A percentile compares a stretch with the other conserved stretches of the same genome.
Conservation (phyloP, 2,329 filamentous ascomycete species). For the Dryadomyces sulphureus region DNA sequence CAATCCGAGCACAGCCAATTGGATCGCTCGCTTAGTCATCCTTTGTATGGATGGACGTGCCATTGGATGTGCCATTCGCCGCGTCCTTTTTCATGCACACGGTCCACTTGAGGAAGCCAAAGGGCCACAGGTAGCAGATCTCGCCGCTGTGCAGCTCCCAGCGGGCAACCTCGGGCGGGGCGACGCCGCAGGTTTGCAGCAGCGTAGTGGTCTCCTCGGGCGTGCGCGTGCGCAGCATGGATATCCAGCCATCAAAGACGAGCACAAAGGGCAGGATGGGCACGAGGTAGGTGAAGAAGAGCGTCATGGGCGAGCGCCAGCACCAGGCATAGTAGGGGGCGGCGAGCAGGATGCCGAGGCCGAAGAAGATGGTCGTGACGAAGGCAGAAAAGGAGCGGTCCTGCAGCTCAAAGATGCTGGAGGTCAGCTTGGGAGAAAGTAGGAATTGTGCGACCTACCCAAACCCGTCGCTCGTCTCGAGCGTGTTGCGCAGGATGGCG, state of each 20-base stretch:
- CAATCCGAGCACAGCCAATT: neutral
- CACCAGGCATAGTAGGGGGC: constrained; percentile 39
- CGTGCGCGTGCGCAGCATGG: constrained; percentile 50
- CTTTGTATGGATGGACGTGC: neutral
- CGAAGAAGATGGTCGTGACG: constrained; percentile 35
- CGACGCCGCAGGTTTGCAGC: constrained; percentile 36
- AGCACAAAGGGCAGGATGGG: constrained; percentile 54
- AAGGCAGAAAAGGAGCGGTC: constrained; percentile 43
- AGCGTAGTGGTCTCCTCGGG: constrained; percentile 48
- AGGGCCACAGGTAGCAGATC: constrained; percentile 33
- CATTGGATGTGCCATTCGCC: neutral
- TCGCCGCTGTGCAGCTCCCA: constrained; percentile 36
- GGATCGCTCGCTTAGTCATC: too few relatives aligned
- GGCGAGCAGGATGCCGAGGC: constrained; percentile 32
- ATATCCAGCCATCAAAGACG: constrained; percentile 55
- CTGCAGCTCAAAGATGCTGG: constrained; percentile 58
- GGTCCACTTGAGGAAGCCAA: constrained; percentile 36
- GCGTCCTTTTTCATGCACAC: constrained; percentile 24
- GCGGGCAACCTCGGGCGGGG: constrained; percentile 16
- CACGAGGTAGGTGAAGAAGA: constrained; percentile 52
- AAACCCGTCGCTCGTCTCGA: constrained; percentile 51
- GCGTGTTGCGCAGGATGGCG: constrained; percentile 46
- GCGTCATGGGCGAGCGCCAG: constrained; percentile 33
- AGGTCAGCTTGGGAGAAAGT: neutral
- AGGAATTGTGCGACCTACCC: constrained; percentile 22